phyloP scores from a whole-genome alignment of 225 moss, liverwort and hornwort species.

The Neckera pumila region DNA sequence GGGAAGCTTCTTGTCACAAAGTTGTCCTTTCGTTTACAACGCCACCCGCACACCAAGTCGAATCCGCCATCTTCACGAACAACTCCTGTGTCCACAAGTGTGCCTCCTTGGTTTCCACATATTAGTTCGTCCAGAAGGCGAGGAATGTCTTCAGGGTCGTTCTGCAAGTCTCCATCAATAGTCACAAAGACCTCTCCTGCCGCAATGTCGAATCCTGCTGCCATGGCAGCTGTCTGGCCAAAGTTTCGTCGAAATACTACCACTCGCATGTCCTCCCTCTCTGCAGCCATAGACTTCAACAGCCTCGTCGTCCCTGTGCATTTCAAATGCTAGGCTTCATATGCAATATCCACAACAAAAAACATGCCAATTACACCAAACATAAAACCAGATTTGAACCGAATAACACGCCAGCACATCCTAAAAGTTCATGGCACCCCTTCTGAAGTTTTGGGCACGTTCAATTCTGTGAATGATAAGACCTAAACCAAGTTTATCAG shows the following conservation, averaged over 20 bases:
- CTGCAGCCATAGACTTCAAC: constrained; percentile 31
- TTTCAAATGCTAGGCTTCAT: neutral
- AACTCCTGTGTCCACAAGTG: constrained; percentile 11
- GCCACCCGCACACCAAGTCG: constrained; percentile 52
- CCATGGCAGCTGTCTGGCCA: constrained; percentile 53
- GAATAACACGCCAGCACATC: neutral
- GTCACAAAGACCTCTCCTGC: constrained; percentile 39
- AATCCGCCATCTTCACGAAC: constrained; percentile 41
- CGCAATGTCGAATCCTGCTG: constrained; percentile 39
- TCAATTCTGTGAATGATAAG: neutral
- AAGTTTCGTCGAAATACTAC: constrained; percentile 37
- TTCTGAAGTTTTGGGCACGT: neutral
- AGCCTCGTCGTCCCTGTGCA: constrained; percentile 25
- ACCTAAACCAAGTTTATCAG: neutral
- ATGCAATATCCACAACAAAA: neutral
- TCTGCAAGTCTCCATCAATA: constrained; percentile 47
- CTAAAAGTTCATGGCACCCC: neutral
- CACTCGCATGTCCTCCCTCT: constrained; percentile 40
- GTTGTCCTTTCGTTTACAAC: constrained; percentile 29
- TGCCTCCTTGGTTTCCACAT: constrained; percentile 14
- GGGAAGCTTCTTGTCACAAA: constrained; percentile 24
- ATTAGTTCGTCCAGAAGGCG: constrained; percentile 19
- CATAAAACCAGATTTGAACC: neutral
- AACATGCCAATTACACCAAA: neutral
- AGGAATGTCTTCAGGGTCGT: constrained; percentile 43